Conservation (phyloP, 352 stramenopile species). For the Globisporangium alternatum region DNA sequence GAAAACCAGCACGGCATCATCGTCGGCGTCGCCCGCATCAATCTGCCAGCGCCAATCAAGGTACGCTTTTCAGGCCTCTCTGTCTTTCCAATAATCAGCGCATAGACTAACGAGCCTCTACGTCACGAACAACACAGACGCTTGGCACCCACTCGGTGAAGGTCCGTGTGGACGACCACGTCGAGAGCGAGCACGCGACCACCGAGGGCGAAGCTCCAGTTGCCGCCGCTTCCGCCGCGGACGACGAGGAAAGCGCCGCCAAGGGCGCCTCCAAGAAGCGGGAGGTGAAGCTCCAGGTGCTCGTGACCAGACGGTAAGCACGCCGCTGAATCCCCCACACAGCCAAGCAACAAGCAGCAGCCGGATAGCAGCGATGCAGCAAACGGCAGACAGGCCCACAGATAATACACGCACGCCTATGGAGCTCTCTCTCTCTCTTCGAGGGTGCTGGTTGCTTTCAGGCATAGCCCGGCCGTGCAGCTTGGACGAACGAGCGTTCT, state of each 20-base stretch:
- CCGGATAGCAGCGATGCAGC: slow-evolving; percentile 7
- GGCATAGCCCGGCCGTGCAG: not conserved
- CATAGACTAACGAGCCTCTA: not conserved
- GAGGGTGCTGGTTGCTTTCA: not conserved
- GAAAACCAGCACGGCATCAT: slow-evolving; percentile 83
- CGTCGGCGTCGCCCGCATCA: slow-evolving; percentile 73
- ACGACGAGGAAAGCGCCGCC: slow-evolving; percentile 25
- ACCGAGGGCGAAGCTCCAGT: slow-evolving; percentile 23
- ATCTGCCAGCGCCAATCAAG: slow-evolving; percentile 74
- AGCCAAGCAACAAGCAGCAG: not conserved
- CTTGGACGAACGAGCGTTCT: not conserved
- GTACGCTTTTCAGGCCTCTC: slow-evolving; percentile 11
- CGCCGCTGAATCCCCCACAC: not conserved
- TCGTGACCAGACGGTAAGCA: slow-evolving; percentile 65
- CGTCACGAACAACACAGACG: slow-evolving; percentile 28
- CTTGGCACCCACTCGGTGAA: slow-evolving; percentile 78
- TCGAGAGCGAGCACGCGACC: slow-evolving; percentile 66
- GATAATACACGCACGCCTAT: slow-evolving; percentile 12
- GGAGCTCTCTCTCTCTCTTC: not conserved
- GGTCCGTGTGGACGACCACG: slow-evolving; percentile 76
- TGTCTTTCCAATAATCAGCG: not conserved
- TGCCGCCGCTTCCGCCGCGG: slow-evolving; percentile 13
- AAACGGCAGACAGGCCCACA: not conserved
- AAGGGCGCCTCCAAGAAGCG: slow-evolving; percentile 74
- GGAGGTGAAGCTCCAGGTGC: slow-evolving; percentile 60